Evolutionary conservation across 495 filamentous ascomycete species (phyloP), one percentile per base, ranked within the genome.

Genomic region (Daldinia decipiens): DNA sequence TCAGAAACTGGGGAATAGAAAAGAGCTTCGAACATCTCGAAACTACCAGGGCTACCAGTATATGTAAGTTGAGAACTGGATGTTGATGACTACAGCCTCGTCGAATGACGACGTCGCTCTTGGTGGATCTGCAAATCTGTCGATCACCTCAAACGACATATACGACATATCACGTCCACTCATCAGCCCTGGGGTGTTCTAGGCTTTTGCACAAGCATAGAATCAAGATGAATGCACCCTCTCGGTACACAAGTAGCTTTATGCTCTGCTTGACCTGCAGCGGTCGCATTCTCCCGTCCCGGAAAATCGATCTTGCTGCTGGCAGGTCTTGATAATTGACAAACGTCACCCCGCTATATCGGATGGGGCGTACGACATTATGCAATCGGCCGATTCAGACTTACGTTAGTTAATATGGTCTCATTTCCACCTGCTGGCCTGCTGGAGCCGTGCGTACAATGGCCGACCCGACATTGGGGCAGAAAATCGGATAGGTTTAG

Each of bases 361-460:
- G 62, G 67, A 74, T 67, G 71, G 71, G 71, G 66, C 29, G 71
- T 57, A 74, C 71, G 34, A 32, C 71, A 70, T 73, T 9, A 68
- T 74, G 71, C 71, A 70, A 70, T 70, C 67, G 67, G 66, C 71
- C 71, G 71, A 70, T 74, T 74, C 59, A 70, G 71, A 74, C 67
- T 66, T 29, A 56, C 52, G 53, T 53, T 61, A 64, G 53, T 53
- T 61, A 64, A 52, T 70, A 70, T 74, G 58, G 66, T 55, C 45
- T 70, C 62, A 70, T 74, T 67, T 62, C 61, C 62, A 69, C 52
- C 70, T 67, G 50, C 61, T 67, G 43, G 31, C 52, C 70, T 67
- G 50, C 61, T 67, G 43, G 31, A 61, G 61, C 70, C 57, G 70
- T 57, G 59, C 59, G 51, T 63, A 52, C 58, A 59, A 67, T 60